Evolutionary conservation across 306 rosid species (phyloP), one percentile per base, ranked within the genome.

Genomic region (Medicago ruthenica): DNA sequence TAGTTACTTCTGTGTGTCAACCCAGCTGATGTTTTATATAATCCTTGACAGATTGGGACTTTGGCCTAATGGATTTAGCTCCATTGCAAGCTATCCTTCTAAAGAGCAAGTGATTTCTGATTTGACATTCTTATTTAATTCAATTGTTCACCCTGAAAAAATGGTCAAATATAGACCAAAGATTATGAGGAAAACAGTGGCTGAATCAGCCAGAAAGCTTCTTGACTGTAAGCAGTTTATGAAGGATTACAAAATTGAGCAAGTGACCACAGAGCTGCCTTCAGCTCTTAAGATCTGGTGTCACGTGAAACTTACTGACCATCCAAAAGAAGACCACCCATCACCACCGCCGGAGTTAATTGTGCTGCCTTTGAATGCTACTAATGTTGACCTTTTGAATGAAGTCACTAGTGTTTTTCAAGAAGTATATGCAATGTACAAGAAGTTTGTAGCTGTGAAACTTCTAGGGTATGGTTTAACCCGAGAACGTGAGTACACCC

Each of bases 151-250:
- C 70, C 93, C 92, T 2, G 88, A 87, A 22, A 87, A 83, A 81
- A 85, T 80, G 90, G 67, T 66, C 18, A 79, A 47, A 50, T 65
- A 71, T 50, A 73, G 84, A 45, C 87, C 85, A 1, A 36, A 22
- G 20, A 48, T 4, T 20, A 62, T 68, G 78, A 76, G 85, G 78
- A 88, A 84, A 59, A 31, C 48, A 4, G 79, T 85, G 53, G 73
- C 82, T 12, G 91, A 86, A 44, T 83, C 93, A 10, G 90, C 93
- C 2, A 86, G 87, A 66, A 91, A 84, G 81, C 87, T 91, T 65
- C 89, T 91, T 7, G 96, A 91, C 76, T 88, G 93, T 79, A 91
- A 91, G 81, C 89, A 91, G 72, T 91, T 91, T 22, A 74, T 91
- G 86, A 91, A 91, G 89, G 88, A 83, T 69, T 87, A 84, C 61